Evolutionary conservation across 768 basidiomycete species (phyloP).

Genomic region (Naganishia kalamii): DNA sequence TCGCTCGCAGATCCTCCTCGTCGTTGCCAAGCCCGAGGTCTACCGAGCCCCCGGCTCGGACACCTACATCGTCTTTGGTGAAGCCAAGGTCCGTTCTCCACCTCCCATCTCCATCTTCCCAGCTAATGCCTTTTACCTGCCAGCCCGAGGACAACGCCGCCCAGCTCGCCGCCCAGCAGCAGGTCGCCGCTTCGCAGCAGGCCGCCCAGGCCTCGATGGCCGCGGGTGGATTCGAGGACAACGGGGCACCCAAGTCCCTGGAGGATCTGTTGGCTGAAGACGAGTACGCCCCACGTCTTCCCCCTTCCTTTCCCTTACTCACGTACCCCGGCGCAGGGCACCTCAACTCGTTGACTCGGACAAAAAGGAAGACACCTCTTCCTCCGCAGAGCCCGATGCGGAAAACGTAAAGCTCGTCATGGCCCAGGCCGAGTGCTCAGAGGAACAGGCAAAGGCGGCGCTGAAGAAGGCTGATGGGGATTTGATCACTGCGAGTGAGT

Average conservation of each 20-base stretch:
- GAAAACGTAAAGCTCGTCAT: constrained; percentile 96
- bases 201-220: constrained; percentile 50
- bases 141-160: constrained; percentile 40
- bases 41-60: constrained; percentile 97
- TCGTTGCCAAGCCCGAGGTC: constrained; percentile 87
- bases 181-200: constrained; percentile 54
- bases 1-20: constrained; percentile 69
- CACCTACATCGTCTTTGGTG: constrained; percentile 98
- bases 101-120: neutral
- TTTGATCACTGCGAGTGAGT: constrained; percentile 92
- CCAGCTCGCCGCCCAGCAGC: constrained; percentile 58
- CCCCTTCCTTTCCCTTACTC: neutral
- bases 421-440: constrained; percentile 76
- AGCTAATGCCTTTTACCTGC: neutral
- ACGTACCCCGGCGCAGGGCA: constrained; percentile 27
- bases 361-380: constrained; percentile 21
- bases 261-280: constrained; percentile 40
- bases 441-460: constrained; percentile 83
- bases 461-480: constrained; percentile 89
- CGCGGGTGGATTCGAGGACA: constrained; percentile 58
- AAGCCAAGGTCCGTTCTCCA: constrained; percentile 51
- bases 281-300: constrained; percentile 35
- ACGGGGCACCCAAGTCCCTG: constrained; percentile 65
- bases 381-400: constrained; percentile 56
- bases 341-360: constrained; percentile 36